Evolutionary conservation across 148 eudicot genomes (phyloP), one percentile per base, ranked within the genome.

Genomic region (Fallopia convolvulus): DNA sequence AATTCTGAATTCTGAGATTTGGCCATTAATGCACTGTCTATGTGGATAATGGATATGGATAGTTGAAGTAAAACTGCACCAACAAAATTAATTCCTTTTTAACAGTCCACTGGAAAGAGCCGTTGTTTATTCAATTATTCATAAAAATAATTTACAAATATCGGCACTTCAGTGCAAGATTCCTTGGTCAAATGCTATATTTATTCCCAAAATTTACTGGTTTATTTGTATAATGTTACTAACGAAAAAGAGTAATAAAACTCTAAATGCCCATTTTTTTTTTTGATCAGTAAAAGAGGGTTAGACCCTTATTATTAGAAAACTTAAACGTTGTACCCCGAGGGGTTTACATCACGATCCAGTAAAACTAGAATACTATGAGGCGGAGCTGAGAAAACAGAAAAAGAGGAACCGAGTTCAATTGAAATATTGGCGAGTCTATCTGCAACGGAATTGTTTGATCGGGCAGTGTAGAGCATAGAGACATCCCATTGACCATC

Each of bases 71-170:
- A 58, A 63, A 63, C 39, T 63, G 39, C 70, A 63, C 13, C 70
- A 63, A 26, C 70, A 30, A 63, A 63, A 26, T 63, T 8, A 63
- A 26, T 63, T 14, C 3, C 14, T 12, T 9, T 14, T 65, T 15
- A 65, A 32, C 71, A 1, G 32, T 33, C 41, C 71, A 33, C 71
- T 32, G 30, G 41, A 36, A 33, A 14, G n/a, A 66, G 42, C 72
- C 42, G 72, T 66, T 66, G 72, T 66, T 66, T 66, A 20, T 66
- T 68, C 72, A 33, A 33, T 66, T 66, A 20, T 66, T 68, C 72
- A 33, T 36, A 15, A 4, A 33, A 33, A 36, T 14, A 14, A 13
- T 6, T 68, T 68, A 7, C 44, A 17, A 33, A 33, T 66, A 14
- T 32, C 36, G 36, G 42, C 72, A 66, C 72, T 36, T 66, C n/a